A percentile compares a stretch with the other conserved stretches of the same genome.
phyloP scores from a whole-genome alignment of 495 filamentous ascomycete genomes.

The Daldinia loculata region DNA sequence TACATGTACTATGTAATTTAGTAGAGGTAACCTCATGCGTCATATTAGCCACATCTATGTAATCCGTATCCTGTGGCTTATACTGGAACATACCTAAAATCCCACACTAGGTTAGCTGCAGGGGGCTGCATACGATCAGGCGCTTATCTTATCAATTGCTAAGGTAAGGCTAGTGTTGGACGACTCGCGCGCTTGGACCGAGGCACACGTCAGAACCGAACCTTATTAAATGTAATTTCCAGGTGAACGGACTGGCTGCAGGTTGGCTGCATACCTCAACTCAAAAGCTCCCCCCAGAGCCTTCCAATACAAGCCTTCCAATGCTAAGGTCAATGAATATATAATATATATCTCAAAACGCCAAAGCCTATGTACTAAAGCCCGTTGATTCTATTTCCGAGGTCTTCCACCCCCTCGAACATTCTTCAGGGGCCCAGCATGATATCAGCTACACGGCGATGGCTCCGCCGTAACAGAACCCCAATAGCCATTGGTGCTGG shows the following conservation, averaged over 20 bases:
- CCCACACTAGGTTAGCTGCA: conserved; percentile 2
- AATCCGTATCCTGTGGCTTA: conserved; percentile 6
- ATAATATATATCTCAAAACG: neutral
- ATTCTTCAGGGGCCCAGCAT: conserved; percentile 60
- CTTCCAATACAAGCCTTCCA: conserved; percentile 8
- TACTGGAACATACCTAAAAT: neutral
- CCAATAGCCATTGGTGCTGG: conserved; percentile 87
- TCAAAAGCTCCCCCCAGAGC: neutral
- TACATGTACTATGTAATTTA: conserved; percentile 2
- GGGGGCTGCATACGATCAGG: conserved; percentile 12
- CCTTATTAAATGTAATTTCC: conserved; percentile 23
- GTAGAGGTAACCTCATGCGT: conserved; percentile 37
- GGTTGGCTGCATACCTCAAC: conserved; percentile 15
- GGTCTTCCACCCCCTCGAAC: conserved; percentile 15
- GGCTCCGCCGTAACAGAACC: conserved; percentile 91
- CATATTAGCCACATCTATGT: conserved; percentile 43
- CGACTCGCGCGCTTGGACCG: conserved; percentile 32
- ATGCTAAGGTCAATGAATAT: conserved; percentile 15
- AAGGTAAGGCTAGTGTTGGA: conserved; percentile 6
- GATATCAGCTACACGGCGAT: conserved; percentile 83
- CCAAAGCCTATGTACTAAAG: neutral
- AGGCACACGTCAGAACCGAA: conserved; percentile 38
- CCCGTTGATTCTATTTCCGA: neutral
- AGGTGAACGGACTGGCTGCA: conserved; percentile 11
- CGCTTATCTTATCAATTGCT: conserved; percentile 36